Evolutionary conservation across 2,329 filamentous ascomycete species (phyloP).

Genomic region (Aspergillus persii): DNA sequence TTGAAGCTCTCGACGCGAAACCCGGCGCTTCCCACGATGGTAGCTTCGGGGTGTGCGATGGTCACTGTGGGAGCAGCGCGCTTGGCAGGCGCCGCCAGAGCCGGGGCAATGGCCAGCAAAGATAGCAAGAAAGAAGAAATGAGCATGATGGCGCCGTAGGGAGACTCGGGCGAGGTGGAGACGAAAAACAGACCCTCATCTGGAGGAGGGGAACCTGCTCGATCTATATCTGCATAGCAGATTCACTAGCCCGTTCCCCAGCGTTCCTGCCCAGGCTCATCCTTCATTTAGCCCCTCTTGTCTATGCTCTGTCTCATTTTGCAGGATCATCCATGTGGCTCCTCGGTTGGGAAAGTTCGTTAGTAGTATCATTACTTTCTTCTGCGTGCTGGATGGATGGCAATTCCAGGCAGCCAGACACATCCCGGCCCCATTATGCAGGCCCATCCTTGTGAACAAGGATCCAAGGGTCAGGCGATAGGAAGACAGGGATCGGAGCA

Average conservation of each 20-base stretch:
- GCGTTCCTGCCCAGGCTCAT: not conserved
- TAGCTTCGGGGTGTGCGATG: slow-evolving; percentile 52
- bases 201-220: not conserved
- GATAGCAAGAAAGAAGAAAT: slow-evolving; percentile 6
- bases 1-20: slow-evolving; percentile 63
- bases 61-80: slow-evolving; percentile 53
- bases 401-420: not conserved
- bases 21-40: slow-evolving; percentile 43
- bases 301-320: not conserved
- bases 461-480: not conserved
- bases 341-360: not conserved
- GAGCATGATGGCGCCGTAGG: slow-evolving; percentile 6
- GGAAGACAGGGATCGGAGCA: not conserved
- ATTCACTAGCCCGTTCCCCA: not conserved
- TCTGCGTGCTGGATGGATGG: not conserved
- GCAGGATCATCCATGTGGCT: not conserved
- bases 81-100: slow-evolving; percentile 27
- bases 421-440: not conserved
- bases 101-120: slow-evolving; percentile 10
- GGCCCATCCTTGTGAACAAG: not conserved
- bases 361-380: not conserved
- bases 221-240: not conserved
- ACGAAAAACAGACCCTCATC: not conserved
- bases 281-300: not conserved
- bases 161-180: not conserved